A percentile compares a stretch with the other conserved stretches of the same genome.
phyloP scores from a whole-genome alignment of 257 asterid species.

The Oldenlandia corymbosa region DNA sequence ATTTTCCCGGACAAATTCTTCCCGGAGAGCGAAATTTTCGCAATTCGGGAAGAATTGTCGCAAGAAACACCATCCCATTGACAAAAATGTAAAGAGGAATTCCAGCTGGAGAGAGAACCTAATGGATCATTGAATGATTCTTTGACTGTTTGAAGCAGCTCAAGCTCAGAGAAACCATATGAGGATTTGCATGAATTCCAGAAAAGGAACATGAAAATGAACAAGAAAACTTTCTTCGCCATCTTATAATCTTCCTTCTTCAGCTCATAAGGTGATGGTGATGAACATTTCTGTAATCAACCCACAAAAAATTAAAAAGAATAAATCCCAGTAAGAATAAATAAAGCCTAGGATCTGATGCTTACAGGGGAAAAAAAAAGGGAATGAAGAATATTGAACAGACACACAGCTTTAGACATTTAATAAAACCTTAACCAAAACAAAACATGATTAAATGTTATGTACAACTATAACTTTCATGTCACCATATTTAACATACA shows the following conservation, averaged over 20 bases:
- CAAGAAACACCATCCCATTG: conserved; percentile 71
- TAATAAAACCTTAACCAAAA: conserved; percentile 8
- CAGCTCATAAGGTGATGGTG: conserved; percentile 11
- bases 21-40: conserved; percentile 50
- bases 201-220: conserved; percentile 17
- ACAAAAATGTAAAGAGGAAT: conserved; percentile 48
- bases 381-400: conserved; percentile 6
- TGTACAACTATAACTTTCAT: conserved; percentile 7
- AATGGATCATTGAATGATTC: conserved; percentile 45
- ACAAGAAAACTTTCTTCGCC: conserved; percentile 21
- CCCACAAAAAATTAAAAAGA: conserved; percentile 9
- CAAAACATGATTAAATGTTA: neutral
- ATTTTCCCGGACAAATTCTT: conserved; percentile 62
- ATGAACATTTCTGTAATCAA: conserved; percentile 38
- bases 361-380: neutral
- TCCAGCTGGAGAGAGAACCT: conserved; percentile 49
- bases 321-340: conserved; percentile 17
- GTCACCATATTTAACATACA: neutral
- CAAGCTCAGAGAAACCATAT: conserved; percentile 26
- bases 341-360: conserved; percentile 55
- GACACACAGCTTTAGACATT: conserved; percentile 33
- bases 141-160: conserved; percentile 49
- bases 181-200: conserved; percentile 35
- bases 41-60: conserved; percentile 39
- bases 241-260: conserved; percentile 26